Evolutionary conservation across 192 early-diverging fungal genomes (phyloP).

Genomic region (Backusella psychrophila): DNA sequence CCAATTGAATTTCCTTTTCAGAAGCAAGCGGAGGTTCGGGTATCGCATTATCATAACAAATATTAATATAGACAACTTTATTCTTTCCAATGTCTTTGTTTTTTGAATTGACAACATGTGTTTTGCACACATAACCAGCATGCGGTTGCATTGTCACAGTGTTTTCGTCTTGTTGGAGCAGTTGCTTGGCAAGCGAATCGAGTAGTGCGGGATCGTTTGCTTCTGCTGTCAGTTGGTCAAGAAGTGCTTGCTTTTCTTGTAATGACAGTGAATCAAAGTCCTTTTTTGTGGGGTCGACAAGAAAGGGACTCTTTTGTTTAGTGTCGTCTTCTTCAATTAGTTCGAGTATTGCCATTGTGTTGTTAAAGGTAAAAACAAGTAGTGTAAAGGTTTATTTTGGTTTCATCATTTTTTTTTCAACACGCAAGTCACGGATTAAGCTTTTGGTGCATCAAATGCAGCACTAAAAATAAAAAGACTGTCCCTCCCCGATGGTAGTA

Average conservation of each 20-base stretch:
- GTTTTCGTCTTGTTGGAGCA: conserved; percentile 3
- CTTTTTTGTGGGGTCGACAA: not conserved
- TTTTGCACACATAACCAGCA: conserved; percentile 26
- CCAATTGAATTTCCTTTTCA: conserved; percentile 63
- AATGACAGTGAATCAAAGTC: not conserved
- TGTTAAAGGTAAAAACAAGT: not conserved
- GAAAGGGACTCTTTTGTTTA: conserved; percentile 6
- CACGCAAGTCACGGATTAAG: not conserved
- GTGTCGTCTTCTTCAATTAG: not conserved
- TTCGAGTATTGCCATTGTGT: conserved; percentile 9
- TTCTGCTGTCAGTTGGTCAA: conserved; percentile 10
- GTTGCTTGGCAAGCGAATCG: not conserved
- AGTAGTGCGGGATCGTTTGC: conserved; percentile 17
- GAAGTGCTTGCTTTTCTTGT: conserved; percentile 8
- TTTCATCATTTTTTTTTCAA: not conserved
- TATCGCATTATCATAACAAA: conserved; percentile 56
- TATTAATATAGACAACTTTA: conserved; percentile 59
- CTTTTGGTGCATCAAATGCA: not conserved
- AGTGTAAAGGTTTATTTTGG: no score
- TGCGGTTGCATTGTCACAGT: conserved; percentile 14
- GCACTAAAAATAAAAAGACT: not conserved
- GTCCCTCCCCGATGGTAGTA: not conserved
- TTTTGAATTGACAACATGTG: not conserved
- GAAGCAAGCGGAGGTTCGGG: conserved; percentile 52
- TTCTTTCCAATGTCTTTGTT: not conserved